phyloP scores from a whole-genome alignment of 2,329 filamentous ascomycete genomes.

The Hypoxylon sp. region DNA sequence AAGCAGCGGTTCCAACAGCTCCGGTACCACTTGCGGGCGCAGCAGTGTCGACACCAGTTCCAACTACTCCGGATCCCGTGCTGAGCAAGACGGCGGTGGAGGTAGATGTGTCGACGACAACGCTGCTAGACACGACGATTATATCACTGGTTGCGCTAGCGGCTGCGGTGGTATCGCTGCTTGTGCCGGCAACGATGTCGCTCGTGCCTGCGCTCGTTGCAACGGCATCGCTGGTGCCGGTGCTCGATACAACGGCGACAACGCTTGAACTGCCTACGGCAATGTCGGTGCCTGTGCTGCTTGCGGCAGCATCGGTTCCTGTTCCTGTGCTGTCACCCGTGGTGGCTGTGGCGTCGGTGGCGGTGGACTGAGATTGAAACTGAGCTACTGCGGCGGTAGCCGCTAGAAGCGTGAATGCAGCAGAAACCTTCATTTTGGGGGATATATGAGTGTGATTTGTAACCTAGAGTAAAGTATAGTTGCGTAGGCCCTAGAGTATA shows the following conservation, averaged over 20 bases:
- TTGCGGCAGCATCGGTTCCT: neutral
- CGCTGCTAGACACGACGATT: conserved; percentile 25
- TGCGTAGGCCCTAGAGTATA: neutral
- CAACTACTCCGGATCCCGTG: conserved; percentile 10
- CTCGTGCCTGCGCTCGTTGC: conserved; percentile 3
- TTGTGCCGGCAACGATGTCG: conserved; percentile 19
- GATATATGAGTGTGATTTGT: conserved; percentile 1
- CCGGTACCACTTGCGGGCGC: conserved; percentile 10
- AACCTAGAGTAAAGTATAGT: neutral
- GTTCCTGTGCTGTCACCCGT: conserved; percentile 11
- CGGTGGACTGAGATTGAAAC: conserved; percentile 27
- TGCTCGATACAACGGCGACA: neutral
- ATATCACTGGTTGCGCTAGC: conserved; percentile 13
- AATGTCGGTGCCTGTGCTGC: conserved; percentile 9
- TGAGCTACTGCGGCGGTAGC: conserved; percentile 41
- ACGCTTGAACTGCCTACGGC: neutral
- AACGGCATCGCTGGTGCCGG: conserved; percentile 2
- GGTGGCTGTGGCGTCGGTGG: conserved; percentile 13
- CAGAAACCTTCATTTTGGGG: conserved; percentile 45
- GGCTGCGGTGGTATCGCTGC: conserved; percentile 21
- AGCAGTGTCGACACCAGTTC: conserved; percentile 16
- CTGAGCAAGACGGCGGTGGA: conserved; percentile 27
- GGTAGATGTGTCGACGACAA: conserved; percentile 28
- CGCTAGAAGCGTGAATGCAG: conserved; percentile 36
- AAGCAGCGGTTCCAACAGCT: conserved; percentile 12